Base-by-base conservation (phyloP, 805 yeast genomes). In the Kuraishia piskuri region DNA sequence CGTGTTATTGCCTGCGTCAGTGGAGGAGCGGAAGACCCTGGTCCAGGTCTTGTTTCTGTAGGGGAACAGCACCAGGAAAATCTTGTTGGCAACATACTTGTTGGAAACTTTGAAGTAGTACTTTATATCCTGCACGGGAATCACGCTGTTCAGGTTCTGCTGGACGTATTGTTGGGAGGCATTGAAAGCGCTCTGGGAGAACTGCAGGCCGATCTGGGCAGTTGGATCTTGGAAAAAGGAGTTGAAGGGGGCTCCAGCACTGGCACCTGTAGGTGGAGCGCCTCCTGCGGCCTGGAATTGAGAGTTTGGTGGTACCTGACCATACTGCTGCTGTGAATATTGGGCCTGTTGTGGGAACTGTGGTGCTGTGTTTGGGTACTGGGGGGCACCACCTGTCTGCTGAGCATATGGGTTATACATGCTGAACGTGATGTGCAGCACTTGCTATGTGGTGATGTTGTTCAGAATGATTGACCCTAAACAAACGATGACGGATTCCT, bases 31-130 rank as follows among this genome's bases (percentile, higher is more conserved):
- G 48, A 61, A 64, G 50, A 74, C 65, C 56, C 97, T 76, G 40
- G 82, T 81, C 97, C 98, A 90, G 52, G 85, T 87, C 62, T 80
- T 82, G 65, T 89, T 90, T 55, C 81, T 74, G 76, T 88, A 94
- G 0, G 99, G 99, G 67, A 90, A 84, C 31, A 94, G 64, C 22
- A 95, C 84, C 56, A 91, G 75, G 25, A 76, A 65, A 23, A 94
- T 68, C 65, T 94, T 94, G 37, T 75, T 75, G 56, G 86, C 64
- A 14, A 94, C 99, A 63, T 92, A 95, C 4, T 83, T 73, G 67
- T 92, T 95, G 49, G 96, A 86, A 20, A 94, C 97, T 68, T 88
- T 89, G 75, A 94, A 95, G 69, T 91, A 91, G 70, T 84, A 88
- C 58, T 90, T 84, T 60, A 94, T 70, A 53, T 87, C 84, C 52